phyloP scores from a whole-genome alignment of 805 yeast species.

The Dipodascopsis uninucleata region DNA sequence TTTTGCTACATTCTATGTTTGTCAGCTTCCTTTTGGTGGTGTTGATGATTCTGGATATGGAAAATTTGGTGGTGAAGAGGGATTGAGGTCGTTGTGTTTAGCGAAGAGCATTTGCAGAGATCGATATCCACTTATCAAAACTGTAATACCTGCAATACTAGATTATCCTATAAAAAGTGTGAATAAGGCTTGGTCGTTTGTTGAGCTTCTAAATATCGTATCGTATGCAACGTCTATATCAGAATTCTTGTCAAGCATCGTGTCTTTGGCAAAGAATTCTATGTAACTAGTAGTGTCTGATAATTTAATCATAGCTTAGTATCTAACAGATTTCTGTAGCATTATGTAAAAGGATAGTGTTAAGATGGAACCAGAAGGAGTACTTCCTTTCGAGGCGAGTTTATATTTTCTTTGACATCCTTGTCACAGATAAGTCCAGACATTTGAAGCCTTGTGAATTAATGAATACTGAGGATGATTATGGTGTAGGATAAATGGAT shows the following conservation, averaged over 20 bases:
- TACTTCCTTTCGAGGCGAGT: too few species aligned
- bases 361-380: too few species aligned
- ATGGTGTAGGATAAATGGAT: too few species aligned
- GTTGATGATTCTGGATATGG: constrained; percentile 91
- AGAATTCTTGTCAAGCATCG: constrained; percentile 11
- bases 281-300: too few species aligned
- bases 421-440: too few species aligned
- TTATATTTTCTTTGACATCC: too few species aligned
- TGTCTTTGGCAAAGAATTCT: too few species aligned
- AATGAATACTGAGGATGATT: too few species aligned
- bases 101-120: constrained; percentile 88
- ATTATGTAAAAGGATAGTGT: too few species aligned
- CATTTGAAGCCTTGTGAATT: too few species aligned
- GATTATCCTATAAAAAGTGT: constrained; percentile 88
- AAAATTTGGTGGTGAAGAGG: constrained; percentile 97
- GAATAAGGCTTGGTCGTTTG: constrained; percentile 84
- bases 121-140: constrained; percentile 61
- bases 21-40: constrained; percentile 98
- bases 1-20: constrained; percentile 89
- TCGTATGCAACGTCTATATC: constrained; percentile 63
- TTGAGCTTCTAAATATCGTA: constrained; percentile 72
- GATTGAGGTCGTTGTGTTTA: constrained; percentile 81
- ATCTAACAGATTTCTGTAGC: too few species aligned
- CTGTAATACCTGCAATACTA: constrained; percentile 83
- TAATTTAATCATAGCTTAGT: too few species aligned